A percentile compares a stretch with the other conserved stretches of the same genome.
Evolutionary conservation across 2,329 filamentous ascomycete species (phyloP).

Genomic region (Geosmithia flava): DNA sequence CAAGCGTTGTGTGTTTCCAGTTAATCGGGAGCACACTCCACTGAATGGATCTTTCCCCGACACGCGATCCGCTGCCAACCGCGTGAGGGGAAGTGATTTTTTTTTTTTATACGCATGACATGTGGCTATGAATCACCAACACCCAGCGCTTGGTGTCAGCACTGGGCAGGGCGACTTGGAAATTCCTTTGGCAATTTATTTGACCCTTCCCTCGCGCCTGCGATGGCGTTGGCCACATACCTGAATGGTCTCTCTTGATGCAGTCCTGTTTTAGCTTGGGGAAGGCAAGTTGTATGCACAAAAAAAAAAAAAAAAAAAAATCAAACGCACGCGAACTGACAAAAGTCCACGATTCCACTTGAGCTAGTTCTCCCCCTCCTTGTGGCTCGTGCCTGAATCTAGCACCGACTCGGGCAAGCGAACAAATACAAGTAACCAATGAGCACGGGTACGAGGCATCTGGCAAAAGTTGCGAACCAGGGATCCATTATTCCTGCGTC

Average conservation of each 20-base stretch:
- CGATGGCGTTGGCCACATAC: too few species aligned
- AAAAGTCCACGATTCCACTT: not conserved
- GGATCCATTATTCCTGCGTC: not conserved
- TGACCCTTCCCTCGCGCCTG: too few species aligned
- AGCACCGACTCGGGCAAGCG: not conserved
- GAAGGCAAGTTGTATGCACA: too few species aligned
- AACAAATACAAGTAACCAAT: not conserved
- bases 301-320: too few species aligned
- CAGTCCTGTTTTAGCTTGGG: too few species aligned
- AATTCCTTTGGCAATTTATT: too few species aligned
- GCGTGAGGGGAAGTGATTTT: not conserved
- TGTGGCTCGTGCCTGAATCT: not conserved
- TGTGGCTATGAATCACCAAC: not conserved
- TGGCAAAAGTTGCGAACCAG: not conserved
- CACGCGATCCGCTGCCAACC: not conserved
- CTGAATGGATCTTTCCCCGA: not conserved
- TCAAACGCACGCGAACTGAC: not conserved
- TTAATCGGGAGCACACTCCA: conserved; percentile 1
- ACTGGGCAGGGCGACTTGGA: too few species aligned
- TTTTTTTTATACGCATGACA: not conserved
- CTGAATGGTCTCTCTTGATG: too few species aligned
- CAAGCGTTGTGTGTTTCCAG: conserved; percentile 1
- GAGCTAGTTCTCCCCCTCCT: not conserved
- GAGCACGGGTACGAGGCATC: not conserved
- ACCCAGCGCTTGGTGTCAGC: not conserved